Conservation (phyloP, 495 filamentous ascomycete species). For the Niebla homalea region DNA sequence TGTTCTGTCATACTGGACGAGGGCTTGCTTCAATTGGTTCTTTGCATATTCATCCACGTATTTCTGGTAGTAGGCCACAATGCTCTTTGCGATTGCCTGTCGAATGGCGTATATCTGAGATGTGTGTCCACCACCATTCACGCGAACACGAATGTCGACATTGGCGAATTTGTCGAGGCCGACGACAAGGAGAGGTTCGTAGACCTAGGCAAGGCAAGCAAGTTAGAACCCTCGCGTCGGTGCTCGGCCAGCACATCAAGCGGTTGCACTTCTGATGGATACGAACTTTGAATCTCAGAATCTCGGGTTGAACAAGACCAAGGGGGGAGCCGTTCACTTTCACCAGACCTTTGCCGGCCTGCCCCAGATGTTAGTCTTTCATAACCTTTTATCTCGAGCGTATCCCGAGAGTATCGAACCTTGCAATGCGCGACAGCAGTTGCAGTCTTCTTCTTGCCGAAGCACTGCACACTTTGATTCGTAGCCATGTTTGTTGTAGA, state of each 20-base stretch:
- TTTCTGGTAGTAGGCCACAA: slow-evolving; percentile 99
- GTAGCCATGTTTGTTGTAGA: slow-evolving; percentile 50
- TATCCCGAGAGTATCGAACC: slow-evolving; percentile 37
- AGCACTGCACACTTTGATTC: slow-evolving; percentile 80
- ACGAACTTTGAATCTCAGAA: slow-evolving; percentile 87
- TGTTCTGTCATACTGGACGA: slow-evolving; percentile 90
- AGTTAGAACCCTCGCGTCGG: neutral
- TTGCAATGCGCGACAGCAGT: slow-evolving; percentile 90
- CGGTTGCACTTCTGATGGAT: neutral
- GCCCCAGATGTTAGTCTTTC: slow-evolving; percentile 10
- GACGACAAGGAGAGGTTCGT: slow-evolving; percentile 94
- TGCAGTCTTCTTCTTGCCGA: slow-evolving; percentile 87
- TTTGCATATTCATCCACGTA: slow-evolving; percentile 99
- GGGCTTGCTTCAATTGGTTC: slow-evolving; percentile 93
- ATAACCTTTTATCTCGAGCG: neutral
- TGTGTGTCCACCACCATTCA: slow-evolving; percentile 93
- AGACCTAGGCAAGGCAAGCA: slow-evolving; percentile 41
- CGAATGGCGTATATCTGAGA: slow-evolving; percentile 98
- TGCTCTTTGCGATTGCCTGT: slow-evolving; percentile 96
- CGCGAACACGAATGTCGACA: slow-evolving; percentile 95
- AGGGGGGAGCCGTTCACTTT: slow-evolving; percentile 98
- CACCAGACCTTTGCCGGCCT: slow-evolving; percentile 87
- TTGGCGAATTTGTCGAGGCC: slow-evolving; percentile 91
- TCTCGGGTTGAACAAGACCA: slow-evolving; percentile 83
- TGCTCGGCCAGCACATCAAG: too few species aligned